Conservation (phyloP, 805 yeast species). For the Candida cerambycidarum region DNA sequence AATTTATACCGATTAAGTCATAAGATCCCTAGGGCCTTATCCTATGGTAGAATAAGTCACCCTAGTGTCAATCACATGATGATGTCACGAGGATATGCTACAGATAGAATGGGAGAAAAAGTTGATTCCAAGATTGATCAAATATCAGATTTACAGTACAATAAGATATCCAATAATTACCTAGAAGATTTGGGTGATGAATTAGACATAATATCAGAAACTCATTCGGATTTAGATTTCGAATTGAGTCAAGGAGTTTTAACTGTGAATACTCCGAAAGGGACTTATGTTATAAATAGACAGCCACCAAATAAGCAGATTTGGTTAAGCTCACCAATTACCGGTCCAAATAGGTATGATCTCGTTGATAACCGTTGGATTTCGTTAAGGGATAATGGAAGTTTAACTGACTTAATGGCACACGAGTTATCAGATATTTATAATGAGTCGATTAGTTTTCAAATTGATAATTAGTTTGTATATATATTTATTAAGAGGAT, state of each 20-base stretch:
- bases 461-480: slow-evolving; percentile 12
- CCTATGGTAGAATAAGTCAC: slow-evolving; percentile 1
- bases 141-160: slow-evolving; percentile 56
- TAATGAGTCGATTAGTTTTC: slow-evolving; percentile 21
- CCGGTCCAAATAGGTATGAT: slow-evolving; percentile 85
- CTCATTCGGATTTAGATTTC: slow-evolving; percentile 62
- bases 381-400: slow-evolving; percentile 62
- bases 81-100: slow-evolving; percentile 11
- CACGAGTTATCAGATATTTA: slow-evolving; percentile 33
- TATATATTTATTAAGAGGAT: background rate
- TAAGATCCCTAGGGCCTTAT: background rate
- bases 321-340: slow-evolving; percentile 91
- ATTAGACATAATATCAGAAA: slow-evolving; percentile 67
- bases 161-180: slow-evolving; percentile 60
- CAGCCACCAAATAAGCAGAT: slow-evolving; percentile 98
- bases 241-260: slow-evolving; percentile 87
- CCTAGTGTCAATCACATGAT: background rate
- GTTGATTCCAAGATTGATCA: slow-evolving; percentile 42
- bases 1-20: background rate
- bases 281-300: slow-evolving; percentile 89
- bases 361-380: slow-evolving; percentile 74
- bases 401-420: slow-evolving; percentile 34
- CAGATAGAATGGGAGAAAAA: slow-evolving; percentile 15
- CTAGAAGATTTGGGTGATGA: slow-evolving; percentile 67
- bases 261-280: slow-evolving; percentile 64